These are phyloP conservation scores for Solanum arcanum DNA, from an alignment of 257 asterid genomes.

Conservation along the genomic window DNA sequence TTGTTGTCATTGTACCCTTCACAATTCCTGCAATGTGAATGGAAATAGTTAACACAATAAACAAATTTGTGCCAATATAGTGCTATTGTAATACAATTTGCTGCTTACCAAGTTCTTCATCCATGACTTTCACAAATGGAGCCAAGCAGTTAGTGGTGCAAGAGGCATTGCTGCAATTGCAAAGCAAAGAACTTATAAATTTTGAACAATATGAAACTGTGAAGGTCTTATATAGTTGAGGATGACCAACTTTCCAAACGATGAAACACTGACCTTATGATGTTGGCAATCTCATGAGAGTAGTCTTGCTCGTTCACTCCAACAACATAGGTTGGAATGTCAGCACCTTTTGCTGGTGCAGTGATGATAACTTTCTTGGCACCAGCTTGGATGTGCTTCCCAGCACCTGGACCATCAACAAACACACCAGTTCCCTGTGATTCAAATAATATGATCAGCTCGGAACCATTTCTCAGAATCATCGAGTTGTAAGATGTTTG, in stretches of 20 bases:
- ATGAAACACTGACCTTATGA: constrained; percentile 46
- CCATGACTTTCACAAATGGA: constrained; percentile 81
- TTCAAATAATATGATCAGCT: neutral
- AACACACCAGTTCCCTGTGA: constrained; percentile 88
- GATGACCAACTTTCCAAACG: neutral
- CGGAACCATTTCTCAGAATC: neutral
- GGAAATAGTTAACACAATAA: neutral
- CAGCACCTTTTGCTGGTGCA: constrained; percentile 96
- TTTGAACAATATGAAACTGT: neutral
- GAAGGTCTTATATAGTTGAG: neutral
- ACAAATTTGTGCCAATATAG: neutral
- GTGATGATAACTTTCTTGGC: constrained; percentile 94
- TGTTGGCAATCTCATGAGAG: constrained; percentile 60
- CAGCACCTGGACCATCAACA: constrained; percentile 95
- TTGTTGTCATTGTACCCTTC: constrained; percentile 96
- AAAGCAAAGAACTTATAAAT: neutral
- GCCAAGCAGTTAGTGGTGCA: constrained; percentile 98
- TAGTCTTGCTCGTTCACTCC: constrained; percentile 88
- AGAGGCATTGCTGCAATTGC: constrained; percentile 73
- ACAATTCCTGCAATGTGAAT: constrained; percentile 54
- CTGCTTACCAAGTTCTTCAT: constrained; percentile 65
- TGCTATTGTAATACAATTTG: neutral
- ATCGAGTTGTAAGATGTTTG: neutral
- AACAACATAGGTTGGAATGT: constrained; percentile 83
- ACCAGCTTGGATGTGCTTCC: constrained; percentile 96